Evolutionary conservation across 306 rosid genomes (phyloP).

Genomic region (Cucumis melo): DNA sequence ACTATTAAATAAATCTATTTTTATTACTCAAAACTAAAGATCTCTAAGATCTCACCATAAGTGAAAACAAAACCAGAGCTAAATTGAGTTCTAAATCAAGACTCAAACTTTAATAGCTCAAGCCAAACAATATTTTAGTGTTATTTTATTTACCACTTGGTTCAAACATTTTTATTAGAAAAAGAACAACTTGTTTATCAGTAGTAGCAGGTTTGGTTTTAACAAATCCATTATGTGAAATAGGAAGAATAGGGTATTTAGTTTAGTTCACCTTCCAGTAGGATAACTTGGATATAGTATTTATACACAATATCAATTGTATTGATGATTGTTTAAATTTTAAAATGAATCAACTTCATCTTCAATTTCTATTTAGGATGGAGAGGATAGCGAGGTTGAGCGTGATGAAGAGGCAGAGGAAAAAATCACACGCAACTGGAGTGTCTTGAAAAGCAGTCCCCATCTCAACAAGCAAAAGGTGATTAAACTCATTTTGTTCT

Average conservation of each 20-base stretch:
- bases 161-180: neutral
- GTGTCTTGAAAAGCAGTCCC: constrained; percentile 72
- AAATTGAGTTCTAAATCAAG: no score
- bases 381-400: constrained; percentile 61
- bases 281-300: neutral
- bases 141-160: neutral
- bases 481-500: neutral
- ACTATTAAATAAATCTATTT: neutral
- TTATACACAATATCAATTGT: neutral
- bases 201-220: neutral
- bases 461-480: constrained; percentile 73
- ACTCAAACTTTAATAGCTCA: no score
- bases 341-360: neutral
- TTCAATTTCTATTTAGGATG: constrained; percentile 35
- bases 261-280: neutral
- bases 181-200: neutral
- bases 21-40: no score
- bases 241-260: neutral
- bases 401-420: constrained; percentile 36
- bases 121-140: neutral
- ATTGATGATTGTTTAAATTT: constrained; percentile 2
- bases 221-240: neutral
- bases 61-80: no score
- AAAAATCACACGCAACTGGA: constrained; percentile 78
- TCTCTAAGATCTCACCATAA: no score